Evolutionary conservation across 75 land plant species (phyloP).

Genomic region (Isoetes taiwanensis): DNA sequence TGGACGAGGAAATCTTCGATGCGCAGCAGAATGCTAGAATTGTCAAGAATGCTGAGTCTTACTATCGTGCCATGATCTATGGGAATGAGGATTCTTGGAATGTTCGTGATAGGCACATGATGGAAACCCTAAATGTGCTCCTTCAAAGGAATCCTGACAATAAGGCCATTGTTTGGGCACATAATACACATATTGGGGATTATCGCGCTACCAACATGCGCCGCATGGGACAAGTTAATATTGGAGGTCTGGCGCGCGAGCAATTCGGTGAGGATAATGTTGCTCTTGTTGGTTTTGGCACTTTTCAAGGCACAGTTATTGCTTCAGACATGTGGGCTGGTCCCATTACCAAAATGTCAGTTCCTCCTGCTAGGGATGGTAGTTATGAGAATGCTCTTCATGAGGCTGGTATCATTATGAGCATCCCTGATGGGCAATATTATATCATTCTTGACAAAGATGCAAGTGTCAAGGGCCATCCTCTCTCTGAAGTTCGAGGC

Average conservation of each 20-base stretch:
- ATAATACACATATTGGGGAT: constrained; percentile 21
- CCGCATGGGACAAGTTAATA: constrained; percentile 2
- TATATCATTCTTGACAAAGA: background rate
- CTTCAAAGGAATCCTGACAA: background rate
- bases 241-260: constrained; percentile 9
- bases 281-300: constrained; percentile 10
- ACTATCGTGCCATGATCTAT: constrained; percentile 14
- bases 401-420: background rate
- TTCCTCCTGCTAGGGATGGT: constrained; percentile 8
- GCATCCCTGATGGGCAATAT: background rate
- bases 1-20: background rate
- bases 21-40: constrained; percentile 13
- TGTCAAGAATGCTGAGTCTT: constrained; percentile 11
- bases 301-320: constrained; percentile 9
- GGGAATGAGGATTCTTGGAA: constrained; percentile 15
- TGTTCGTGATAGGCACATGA: constrained; percentile 17
- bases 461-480: background rate
- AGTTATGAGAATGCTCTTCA: constrained; percentile 12
- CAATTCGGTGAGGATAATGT: constrained; percentile 10
- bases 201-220: constrained; percentile 11
- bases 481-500: constrained; percentile 8
- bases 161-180: constrained; percentile 24
- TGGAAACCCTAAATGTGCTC: constrained; percentile 12
- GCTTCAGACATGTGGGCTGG: constrained; percentile 14
- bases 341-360: background rate